Evolutionary conservation across 208 protist genomes (phyloP).

Genomic region (Trichomonas vaginalis): DNA sequence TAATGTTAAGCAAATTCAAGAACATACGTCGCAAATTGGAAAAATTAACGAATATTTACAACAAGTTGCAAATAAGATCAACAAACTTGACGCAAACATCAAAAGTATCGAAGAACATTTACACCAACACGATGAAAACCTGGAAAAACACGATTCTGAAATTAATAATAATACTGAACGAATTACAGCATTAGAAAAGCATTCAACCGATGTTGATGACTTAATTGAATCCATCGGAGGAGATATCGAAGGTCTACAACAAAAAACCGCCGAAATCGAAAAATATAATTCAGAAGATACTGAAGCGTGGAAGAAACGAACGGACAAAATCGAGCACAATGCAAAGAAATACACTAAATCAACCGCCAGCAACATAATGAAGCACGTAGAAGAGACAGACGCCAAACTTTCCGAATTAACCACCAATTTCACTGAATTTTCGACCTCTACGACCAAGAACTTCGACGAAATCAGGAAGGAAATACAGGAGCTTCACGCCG

Average conservation of each 20-base stretch:
- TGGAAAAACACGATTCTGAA: background rate
- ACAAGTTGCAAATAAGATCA: background rate
- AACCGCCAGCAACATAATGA: background rate
- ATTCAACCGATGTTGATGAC: background rate
- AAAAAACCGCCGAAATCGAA: background rate
- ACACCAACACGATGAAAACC: background rate
- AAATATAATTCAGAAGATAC: background rate
- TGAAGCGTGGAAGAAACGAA: background rate
- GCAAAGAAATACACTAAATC: background rate
- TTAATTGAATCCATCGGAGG: background rate
- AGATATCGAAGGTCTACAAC: background rate
- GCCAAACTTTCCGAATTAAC: background rate
- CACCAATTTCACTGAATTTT: background rate
- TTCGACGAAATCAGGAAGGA: background rate
- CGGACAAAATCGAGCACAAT: background rate
- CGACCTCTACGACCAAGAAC: background rate
- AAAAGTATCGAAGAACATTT: background rate
- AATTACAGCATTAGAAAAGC: background rate
- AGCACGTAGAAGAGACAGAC: background rate
- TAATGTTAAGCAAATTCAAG: background rate
- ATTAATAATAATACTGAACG: background rate
- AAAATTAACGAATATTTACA: background rate
- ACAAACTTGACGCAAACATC: background rate
- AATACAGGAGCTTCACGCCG: background rate
- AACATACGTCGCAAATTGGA: background rate